A percentile compares a stretch with the other conserved stretches of the same genome.
phyloP scores from a whole-genome alignment of 73 alveolate species.

The Paramecium sonneborni region DNA sequence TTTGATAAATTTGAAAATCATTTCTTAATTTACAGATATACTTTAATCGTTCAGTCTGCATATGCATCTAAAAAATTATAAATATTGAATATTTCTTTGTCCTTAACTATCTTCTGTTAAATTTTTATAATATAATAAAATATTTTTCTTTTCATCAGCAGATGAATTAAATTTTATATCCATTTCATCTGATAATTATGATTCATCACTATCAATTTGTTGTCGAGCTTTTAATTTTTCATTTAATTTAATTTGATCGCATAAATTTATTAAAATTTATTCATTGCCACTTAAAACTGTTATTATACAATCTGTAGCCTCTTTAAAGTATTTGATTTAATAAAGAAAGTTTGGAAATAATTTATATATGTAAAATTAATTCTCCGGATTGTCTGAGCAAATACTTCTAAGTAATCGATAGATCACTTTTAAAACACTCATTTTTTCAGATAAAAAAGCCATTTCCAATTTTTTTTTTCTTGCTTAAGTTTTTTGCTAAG shows the following conservation, averaged over 20 bases:
- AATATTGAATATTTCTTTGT: conserved; percentile 8
- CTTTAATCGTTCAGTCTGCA: conserved; percentile 6
- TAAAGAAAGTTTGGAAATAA: conserved; percentile 21
- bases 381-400: conserved; percentile 39
- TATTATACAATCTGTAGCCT: conserved; percentile 47
- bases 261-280: not conserved
- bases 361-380: conserved; percentile 5
- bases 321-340: conserved; percentile 34
- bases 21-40: conserved; percentile 41
- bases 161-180: not conserved
- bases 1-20: conserved; percentile 54
- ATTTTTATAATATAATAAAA: conserved; percentile 19
- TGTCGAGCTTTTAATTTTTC: conserved; percentile 15
- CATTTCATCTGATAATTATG: conserved; percentile 36
- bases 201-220: conserved; percentile 30
- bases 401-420: conserved; percentile 34
- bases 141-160: conserved; percentile 17
- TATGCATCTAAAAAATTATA: conserved; percentile 40
- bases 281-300: conserved; percentile 53
- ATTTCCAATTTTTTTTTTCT: conserved; percentile 4
- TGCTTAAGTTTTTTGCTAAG: not conserved
- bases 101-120: conserved; percentile 37
- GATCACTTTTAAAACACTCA: conserved; percentile 19
- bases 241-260: conserved; percentile 38
- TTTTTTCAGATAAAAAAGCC: conserved; percentile 30